phyloP scores from a whole-genome alignment of 1,139 yeast species.

The Saccharomyces hybrid region DNA sequence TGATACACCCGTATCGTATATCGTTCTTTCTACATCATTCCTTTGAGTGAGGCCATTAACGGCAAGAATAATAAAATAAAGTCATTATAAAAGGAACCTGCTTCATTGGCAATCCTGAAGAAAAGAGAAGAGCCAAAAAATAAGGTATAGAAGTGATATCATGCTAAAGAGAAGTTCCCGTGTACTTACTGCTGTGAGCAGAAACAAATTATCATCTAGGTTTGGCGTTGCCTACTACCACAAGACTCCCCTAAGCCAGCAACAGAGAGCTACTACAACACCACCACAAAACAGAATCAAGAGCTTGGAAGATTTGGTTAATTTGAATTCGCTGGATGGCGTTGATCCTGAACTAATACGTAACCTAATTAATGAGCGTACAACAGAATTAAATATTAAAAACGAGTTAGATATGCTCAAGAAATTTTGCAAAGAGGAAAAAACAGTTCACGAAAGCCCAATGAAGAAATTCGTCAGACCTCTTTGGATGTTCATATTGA shows the following conservation, averaged over 20 bases:
- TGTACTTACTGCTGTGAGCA: not conserved
- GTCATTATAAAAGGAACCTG: not conserved
- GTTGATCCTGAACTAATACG: slow-evolving; percentile 30
- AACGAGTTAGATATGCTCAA: slow-evolving; percentile 27
- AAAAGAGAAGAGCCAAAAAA: not conserved
- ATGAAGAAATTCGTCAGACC: slow-evolving; percentile 24
- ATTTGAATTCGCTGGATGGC: slow-evolving; percentile 24
- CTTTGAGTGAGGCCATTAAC: not conserved
- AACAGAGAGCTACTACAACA: not conserved
- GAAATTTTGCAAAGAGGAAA: slow-evolving; percentile 19
- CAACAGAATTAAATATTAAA: slow-evolving; percentile 25
- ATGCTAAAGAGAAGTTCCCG: not conserved
- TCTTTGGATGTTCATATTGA: slow-evolving; percentile 25
- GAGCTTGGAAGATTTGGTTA: slow-evolving; percentile 28
- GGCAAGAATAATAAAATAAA: not conserved
- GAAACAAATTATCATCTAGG: not conserved
- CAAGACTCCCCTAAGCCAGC: not conserved
- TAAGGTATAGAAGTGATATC: not conserved
- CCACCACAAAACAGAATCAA: slow-evolving; percentile 8
- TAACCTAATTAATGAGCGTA: slow-evolving; percentile 26
- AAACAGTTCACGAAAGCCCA: slow-evolving; percentile 15
- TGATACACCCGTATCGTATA: not conserved
- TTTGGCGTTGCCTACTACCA: not conserved
- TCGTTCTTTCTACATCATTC: not conserved
- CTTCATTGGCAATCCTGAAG: not conserved